Evolutionary conservation across 306 rosid species (phyloP).

Genomic region (Argentina anserina): DNA sequence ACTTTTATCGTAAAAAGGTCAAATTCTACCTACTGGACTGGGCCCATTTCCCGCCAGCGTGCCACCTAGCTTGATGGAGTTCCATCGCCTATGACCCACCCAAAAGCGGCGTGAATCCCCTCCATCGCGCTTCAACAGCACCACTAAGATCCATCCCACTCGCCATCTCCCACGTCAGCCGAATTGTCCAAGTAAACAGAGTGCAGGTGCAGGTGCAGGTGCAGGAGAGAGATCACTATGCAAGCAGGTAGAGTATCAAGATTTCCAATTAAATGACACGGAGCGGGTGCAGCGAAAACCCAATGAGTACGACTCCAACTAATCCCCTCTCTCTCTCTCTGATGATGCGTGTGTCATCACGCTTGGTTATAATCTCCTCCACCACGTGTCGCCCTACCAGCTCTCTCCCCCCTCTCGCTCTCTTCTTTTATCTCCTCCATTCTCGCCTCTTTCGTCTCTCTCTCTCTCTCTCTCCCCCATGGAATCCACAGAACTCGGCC

Average conservation of each 20-base stretch:
- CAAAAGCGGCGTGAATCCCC: not conserved
- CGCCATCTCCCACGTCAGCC: not conserved
- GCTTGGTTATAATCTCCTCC: constrained; percentile 27
- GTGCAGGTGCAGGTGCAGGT: constrained; percentile 12
- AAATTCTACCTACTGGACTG: constrained; percentile 29
- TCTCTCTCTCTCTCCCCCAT: not conserved
- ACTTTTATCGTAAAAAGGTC: not conserved
- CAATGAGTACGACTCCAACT: constrained; percentile 29
- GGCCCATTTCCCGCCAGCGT: constrained; percentile 13
- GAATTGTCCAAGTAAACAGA: too few relatives aligned
- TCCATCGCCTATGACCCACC: constrained; percentile 30
- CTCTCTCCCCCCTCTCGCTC: not conserved
- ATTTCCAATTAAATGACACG: constrained; percentile 37
- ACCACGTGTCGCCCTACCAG: constrained; percentile 58
- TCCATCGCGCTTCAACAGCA: not conserved
- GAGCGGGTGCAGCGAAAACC: constrained; percentile 30
- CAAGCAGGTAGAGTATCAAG: not conserved
- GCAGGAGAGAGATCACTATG: not conserved
- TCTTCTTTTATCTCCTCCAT: constrained; percentile 35
- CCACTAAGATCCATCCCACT: not conserved
- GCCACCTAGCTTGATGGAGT: constrained; percentile 35
- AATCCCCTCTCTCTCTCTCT: constrained; percentile 24
- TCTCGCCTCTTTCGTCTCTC: not conserved
- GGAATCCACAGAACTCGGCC: constrained; percentile 33
- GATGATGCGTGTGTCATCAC: constrained; percentile 52